Evolutionary conservation across 352 stramenopile species (phyloP).

Genomic region (Pythium aquatile): DNA sequence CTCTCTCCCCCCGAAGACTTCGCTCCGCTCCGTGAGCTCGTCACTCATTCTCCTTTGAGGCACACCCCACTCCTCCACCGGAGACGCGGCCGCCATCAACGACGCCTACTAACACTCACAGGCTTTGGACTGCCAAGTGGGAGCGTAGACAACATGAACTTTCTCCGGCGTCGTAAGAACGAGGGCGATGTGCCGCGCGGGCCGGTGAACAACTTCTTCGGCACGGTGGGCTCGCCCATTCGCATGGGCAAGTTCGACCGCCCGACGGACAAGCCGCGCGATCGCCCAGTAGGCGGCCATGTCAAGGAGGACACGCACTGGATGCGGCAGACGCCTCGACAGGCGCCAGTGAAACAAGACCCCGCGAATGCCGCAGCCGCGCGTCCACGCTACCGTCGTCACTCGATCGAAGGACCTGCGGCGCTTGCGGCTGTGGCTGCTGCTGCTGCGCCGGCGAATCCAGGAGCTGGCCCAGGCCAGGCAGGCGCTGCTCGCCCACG

Average conservation of each 20-base stretch:
- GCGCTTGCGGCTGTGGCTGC: neutral
- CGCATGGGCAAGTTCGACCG: slow-evolving; percentile 50
- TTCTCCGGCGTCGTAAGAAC: slow-evolving; percentile 43
- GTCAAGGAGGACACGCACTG: slow-evolving; percentile 9
- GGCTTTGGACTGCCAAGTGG: no score
- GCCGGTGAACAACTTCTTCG: slow-evolving; percentile 62
- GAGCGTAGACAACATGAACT: no score
- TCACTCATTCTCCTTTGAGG: neutral
- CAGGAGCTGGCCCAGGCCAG: neutral
- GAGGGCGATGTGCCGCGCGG: slow-evolving; percentile 20
- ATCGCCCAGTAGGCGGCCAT: neutral
- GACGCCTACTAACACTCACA: no score
- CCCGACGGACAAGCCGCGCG: slow-evolving; percentile 27
- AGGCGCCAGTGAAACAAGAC: neutral
- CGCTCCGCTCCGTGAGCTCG: neutral
- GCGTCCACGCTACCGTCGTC: neutral
- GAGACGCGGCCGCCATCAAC: no score
- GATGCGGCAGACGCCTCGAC: neutral
- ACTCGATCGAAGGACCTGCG: neutral
- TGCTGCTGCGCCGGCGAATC: neutral
- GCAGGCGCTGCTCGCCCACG: neutral
- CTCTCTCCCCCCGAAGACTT: neutral
- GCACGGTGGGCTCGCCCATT: slow-evolving; percentile 66
- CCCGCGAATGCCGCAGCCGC: neutral
- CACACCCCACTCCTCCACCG: neutral